These are phyloP conservation scores for Daldinia sp. DNA, from an alignment of 2,329 filamentous ascomycete species.

Conservation along the genomic window DNA sequence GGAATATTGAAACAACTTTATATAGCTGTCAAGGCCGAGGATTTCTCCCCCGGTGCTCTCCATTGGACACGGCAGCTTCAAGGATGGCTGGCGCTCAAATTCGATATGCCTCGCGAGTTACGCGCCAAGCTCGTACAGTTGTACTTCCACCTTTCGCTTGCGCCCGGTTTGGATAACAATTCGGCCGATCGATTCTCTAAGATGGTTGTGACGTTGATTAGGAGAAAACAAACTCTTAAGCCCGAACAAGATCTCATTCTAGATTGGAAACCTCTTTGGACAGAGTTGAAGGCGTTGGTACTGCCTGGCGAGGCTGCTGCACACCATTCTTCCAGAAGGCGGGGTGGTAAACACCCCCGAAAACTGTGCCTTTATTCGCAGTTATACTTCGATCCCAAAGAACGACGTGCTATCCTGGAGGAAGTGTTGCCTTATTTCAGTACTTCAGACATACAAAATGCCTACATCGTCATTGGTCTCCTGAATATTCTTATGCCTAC, in stretches of 20 bases:
- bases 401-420: constrained; percentile 81
- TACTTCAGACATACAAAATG: constrained; percentile 89
- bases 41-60: constrained; percentile 90
- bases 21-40: constrained; percentile 87
- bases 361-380: constrained; percentile 92
- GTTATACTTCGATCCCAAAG: constrained; percentile 88
- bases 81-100: constrained; percentile 95
- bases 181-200: constrained; percentile 91
- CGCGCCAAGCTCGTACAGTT: constrained; percentile 85
- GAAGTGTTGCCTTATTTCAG: constrained; percentile 89
- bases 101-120: constrained; percentile 88
- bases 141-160: constrained; percentile 92
- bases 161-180: constrained; percentile 83
- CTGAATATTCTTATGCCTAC: constrained; percentile 91
- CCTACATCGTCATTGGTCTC: constrained; percentile 89
- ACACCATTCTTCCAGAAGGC: constrained; percentile 64
- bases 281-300: constrained; percentile 89
- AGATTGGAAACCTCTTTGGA: constrained; percentile 93
- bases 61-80: constrained; percentile 98
- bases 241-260: constrained; percentile 88
- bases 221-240: constrained; percentile 94
- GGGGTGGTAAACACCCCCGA: constrained; percentile 72
- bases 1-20: constrained; percentile 95
- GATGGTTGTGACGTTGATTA: constrained; percentile 96
- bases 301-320: constrained; percentile 82